Evolutionary conservation across 2,329 filamentous ascomycete genomes (phyloP).

Genomic region (Cytospora schulzeri): DNA sequence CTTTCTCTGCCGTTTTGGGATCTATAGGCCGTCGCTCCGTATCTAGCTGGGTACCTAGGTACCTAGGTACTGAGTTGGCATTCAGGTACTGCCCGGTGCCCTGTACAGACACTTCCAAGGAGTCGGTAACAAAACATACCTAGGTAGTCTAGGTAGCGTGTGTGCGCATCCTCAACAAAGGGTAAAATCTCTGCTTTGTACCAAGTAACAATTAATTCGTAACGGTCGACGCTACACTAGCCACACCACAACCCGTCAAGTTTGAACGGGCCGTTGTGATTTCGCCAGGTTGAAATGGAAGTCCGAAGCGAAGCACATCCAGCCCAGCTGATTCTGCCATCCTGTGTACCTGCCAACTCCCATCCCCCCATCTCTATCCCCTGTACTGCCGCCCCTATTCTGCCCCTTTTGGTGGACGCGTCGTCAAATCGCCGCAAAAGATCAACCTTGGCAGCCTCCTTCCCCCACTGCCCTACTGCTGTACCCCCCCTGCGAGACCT

Average conservation of each 20-base stretch:
- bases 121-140: background rate
- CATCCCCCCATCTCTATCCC: conserved; percentile 8
- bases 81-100: too few species aligned
- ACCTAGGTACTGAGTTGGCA: too few species aligned
- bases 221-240: conserved; percentile 13
- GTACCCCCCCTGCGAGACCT: conserved; percentile 1
- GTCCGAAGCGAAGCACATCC: background rate
- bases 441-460: conserved; percentile 12
- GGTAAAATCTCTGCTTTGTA: background rate
- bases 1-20: too few species aligned
- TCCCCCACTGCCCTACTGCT: conserved; percentile 8
- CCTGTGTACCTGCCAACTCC: background rate
- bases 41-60: too few species aligned
- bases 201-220: background rate
- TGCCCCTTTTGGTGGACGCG: conserved; percentile 4
- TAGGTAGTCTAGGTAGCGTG: background rate
- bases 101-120: background rate
- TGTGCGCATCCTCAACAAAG: background rate
- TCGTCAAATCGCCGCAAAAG: conserved; percentile 20
- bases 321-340: background rate
- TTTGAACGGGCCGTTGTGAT: background rate
- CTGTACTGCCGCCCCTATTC: background rate
- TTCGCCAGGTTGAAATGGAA: background rate
- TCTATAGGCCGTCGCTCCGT: too few species aligned
- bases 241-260: conserved; percentile 3